Base-by-base conservation (phyloP, 805 yeast genomes). In the Metschnikowia hibisci region DNA sequence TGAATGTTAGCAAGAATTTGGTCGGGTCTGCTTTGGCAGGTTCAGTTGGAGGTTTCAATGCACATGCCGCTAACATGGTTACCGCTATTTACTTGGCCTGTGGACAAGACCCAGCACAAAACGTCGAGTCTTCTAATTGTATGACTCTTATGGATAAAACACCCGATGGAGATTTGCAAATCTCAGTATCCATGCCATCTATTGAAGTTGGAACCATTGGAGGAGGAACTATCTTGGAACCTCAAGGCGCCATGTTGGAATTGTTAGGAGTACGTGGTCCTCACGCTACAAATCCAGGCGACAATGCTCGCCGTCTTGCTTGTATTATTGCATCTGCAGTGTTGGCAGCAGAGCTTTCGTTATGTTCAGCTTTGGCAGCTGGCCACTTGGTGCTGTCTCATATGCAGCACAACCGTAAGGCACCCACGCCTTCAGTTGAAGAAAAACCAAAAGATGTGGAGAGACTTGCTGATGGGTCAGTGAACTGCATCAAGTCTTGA, bases 51-150 rank as follows among this genome's bases (percentile, higher is more conserved):
- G 99, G 99, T 1, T 90, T 87, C 70, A 93, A 93, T 61, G 99
- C 99, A 0, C 99, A 93, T 56, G 98, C 99, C 42, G 95, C 99
- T 37, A 93, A 93, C 64, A 69, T 93, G 54, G 91, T 93, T 28
- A 95, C 99, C 28, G 98, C 99, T 9, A 83, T 93, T 20, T 93
- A 69, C 63, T 70, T 93, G 51, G 99, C 99, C 4, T 80, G 96
- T 46, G 99, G 99, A 45, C 99, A 93, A 73, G 99, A 93, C 67
- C 99, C 99, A n/a, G 99, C 99, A 1, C 99, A 93, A 71, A 93
- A 93, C 60, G 97, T 93, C 41, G 99, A 91, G 71, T 83, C 95
- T 47, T 88, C 97, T 26, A 91, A 90, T 68, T 93, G 99, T 82
- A 91, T 93, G 46, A 93, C 99, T 1, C 74, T 93, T 53, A 90